phyloP scores from a whole-genome alignment of 192 early-diverging fungal genomes.

The Umbelopsis sp. region DNA sequence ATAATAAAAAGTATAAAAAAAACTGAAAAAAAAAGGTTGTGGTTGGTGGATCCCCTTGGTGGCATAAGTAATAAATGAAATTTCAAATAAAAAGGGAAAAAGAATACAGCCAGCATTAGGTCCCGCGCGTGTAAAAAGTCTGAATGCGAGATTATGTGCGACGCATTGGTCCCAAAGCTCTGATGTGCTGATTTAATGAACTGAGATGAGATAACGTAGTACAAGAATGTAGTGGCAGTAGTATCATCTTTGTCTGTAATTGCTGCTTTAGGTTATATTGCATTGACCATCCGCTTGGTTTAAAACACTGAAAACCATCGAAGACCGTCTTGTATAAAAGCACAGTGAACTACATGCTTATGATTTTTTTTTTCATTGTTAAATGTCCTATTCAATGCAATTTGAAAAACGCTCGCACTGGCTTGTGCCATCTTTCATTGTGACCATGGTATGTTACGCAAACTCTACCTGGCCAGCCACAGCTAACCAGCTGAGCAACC shows the following conservation, averaged over 20 bases:
- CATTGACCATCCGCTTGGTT: conserved; percentile 16
- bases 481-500: too few relatives aligned
- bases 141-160: too few relatives aligned
- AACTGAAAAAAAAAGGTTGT: too few relatives aligned
- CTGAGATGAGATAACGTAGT: not conserved
- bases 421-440: conserved; percentile 10
- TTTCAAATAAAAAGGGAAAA: too few relatives aligned
- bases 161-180: too few relatives aligned
- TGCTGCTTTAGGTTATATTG: conserved; percentile 17
- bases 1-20: too few relatives aligned
- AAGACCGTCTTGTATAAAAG: not conserved
- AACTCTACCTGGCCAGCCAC: too few relatives aligned
- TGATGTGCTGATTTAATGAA: too few relatives aligned
- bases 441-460: conserved; percentile 7
- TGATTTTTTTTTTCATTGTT: not conserved
- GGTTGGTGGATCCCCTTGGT: too few relatives aligned
- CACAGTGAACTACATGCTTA: not conserved
- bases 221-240: conserved; percentile 16
- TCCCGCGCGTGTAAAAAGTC: too few relatives aligned
- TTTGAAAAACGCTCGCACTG: conserved; percentile 2
- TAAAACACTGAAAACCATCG: conserved; percentile 5
- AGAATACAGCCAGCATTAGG: too few relatives aligned
- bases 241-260: conserved; percentile 1
- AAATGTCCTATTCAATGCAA: not conserved
- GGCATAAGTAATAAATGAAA: too few relatives aligned